A percentile compares a stretch with the other conserved stretches of the same genome.
Evolutionary conservation across 176 grass and related monocot species (phyloP).

Genomic region (Carex scoparia): DNA sequence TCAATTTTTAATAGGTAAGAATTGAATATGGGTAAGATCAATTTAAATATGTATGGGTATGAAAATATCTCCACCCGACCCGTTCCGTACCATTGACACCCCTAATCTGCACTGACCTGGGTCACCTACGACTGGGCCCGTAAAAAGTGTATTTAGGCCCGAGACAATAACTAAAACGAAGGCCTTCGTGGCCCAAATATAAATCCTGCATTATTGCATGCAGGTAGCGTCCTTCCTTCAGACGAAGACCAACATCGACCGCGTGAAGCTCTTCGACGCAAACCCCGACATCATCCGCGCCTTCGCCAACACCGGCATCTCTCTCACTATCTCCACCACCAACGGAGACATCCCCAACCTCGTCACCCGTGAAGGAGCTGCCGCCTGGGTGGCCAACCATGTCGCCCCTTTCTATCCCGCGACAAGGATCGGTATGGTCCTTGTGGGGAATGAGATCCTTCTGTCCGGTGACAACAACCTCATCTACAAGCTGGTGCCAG

Average conservation of each 20-base stretch:
- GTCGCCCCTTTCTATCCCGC: slow-evolving; percentile 58
- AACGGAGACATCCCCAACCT: slow-evolving; percentile 67
- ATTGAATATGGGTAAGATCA: no score
- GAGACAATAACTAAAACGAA: no score
- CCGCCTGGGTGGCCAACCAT: slow-evolving; percentile 56
- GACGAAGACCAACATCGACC: slow-evolving; percentile 57
- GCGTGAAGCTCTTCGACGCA: slow-evolving; percentile 80
- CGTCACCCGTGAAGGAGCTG: slow-evolving; percentile 40
- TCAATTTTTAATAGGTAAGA: no score
- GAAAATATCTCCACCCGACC: no score
- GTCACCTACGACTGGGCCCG: neutral
- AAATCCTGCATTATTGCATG: neutral
- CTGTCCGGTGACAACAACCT: slow-evolving; percentile 44
- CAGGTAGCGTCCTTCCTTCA: slow-evolving; percentile 54
- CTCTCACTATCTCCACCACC: slow-evolving; percentile 55
- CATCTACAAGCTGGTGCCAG: slow-evolving; percentile 57
- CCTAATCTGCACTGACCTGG: neutral
- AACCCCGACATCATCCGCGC: slow-evolving; percentile 63
- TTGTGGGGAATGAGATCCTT: slow-evolving; percentile 80
- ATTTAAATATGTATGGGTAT: no score
- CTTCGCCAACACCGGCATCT: slow-evolving; percentile 64
- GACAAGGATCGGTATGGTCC: slow-evolving; percentile 59
- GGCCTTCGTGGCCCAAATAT: neutral
- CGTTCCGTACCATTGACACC: no score
- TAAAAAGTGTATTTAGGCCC: no score